Evolutionary conservation across 345 rosid genomes (phyloP).

Genomic region (Eucalyptus erythrocorys): DNA sequence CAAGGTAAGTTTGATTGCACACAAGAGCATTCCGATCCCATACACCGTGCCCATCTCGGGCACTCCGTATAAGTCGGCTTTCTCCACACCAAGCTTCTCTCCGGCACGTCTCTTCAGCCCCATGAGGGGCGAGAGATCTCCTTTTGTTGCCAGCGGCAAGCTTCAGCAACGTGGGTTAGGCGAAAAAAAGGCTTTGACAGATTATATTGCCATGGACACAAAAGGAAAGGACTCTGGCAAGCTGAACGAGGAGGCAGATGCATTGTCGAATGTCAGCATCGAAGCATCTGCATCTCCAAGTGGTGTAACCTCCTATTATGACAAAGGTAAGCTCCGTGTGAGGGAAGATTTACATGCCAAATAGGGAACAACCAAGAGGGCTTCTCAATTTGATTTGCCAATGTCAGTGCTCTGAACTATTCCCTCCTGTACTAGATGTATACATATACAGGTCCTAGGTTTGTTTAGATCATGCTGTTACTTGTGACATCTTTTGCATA

Average conservation of each 20-base stretch:
- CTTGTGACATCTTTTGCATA: background rate
- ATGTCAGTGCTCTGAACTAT: background rate
- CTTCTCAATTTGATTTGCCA: background rate
- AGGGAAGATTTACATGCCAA: background rate
- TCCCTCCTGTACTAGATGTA: background rate
- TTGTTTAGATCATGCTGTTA: background rate
- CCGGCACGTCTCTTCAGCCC: constrained; percentile 37
- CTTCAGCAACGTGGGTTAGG: constrained; percentile 44
- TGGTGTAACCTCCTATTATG: constrained; percentile 1
- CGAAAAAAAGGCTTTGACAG: constrained; percentile 64
- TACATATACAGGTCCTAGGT: background rate
- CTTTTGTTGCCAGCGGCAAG: constrained; percentile 32
- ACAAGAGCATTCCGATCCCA: constrained; percentile 40
- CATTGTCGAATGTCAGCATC: background rate
- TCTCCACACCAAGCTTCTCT: constrained; percentile 66
- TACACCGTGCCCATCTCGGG: constrained; percentile 23
- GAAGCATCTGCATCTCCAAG: constrained; percentile 14
- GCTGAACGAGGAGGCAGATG: constrained; percentile 5
- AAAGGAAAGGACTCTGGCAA: constrained; percentile 23
- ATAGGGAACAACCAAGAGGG: background rate
- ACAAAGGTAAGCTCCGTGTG: background rate
- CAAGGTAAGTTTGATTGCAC: constrained; percentile 35
- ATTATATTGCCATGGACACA: constrained; percentile 43
- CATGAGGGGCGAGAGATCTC: constrained; percentile 38
- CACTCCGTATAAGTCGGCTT: constrained; percentile 53